Evolutionary conservation across 148 eudicot genomes (phyloP), one percentile per base, ranked within the genome.

Genomic region (Camellia sinensis): DNA sequence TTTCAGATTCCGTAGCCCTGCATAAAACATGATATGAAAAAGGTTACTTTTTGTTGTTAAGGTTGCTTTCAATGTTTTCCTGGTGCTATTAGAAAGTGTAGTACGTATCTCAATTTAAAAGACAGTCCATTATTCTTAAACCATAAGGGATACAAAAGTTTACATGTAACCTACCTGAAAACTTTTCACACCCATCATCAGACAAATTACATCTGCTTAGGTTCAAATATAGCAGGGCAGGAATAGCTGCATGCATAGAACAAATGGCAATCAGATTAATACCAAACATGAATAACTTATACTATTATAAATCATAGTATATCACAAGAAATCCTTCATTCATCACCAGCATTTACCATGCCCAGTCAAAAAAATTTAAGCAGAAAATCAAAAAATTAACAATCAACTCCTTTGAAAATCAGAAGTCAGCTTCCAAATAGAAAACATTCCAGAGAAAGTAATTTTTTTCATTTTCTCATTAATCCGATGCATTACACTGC

Each of bases 201-300:
- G 94, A 83, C 45, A 96, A 83, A 74, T 86, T 85, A 75, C 98
- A 92, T 89, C 99, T 90, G 93, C 97, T 91, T 56, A 93, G 90
- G 73, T 96, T 96, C 86, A 96, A 79, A 85, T 93, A 91, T 53
- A 90, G 80, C 68, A 96, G 88, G 75, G 92, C 91, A 80, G 79
- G 79, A 79, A 93, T 95, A 82, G 89, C 99, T 93, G 97, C 87
- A 86, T 52, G 97, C 87, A 86, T 52, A 77, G 71, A 67, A 74
- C 37, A 59, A 74, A 59, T 59, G 13, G 73, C 6, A 19, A 71
- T 73, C 74, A 68, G 19, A 44, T 75, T 9, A 46, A n/a, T 45
- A 77, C 21, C 41, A 64, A 63, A 41, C 18, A 18, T 46, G 6
- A 7, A 1, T 12, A 40, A 71, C 6, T 18, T 14, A 71, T 21